Evolutionary conservation across 306 rosid species (phyloP).

Genomic region (Malus fusca): DNA sequence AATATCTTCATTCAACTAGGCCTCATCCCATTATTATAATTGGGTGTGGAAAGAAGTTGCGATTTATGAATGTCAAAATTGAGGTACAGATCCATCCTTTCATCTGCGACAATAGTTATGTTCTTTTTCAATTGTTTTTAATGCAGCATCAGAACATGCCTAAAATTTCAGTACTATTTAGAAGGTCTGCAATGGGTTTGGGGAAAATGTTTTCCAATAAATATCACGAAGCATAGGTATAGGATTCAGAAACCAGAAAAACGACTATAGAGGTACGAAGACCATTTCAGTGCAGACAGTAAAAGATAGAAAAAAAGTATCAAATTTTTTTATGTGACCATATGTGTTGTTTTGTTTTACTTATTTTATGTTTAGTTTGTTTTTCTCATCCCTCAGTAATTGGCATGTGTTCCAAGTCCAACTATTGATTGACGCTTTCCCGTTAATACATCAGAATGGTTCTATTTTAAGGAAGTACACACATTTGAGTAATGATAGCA

Average conservation of each 20-base stretch:
- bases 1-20: constrained; percentile 40
- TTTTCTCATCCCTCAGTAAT: not conserved
- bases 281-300: no score
- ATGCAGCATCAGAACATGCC: not conserved
- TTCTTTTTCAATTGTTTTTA: not conserved
- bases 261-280: not conserved
- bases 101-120: not conserved
- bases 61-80: constrained; percentile 79
- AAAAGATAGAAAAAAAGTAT: not conserved
- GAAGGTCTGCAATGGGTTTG: not conserved
- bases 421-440: not conserved
- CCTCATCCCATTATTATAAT: constrained; percentile 73
- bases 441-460: constrained; percentile 57
- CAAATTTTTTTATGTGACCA: not conserved
- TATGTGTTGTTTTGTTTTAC: not conserved
- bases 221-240: not conserved
- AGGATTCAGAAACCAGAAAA: not conserved
- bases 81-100: constrained; percentile 53
- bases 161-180: not conserved
- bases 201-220: not conserved
- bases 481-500: constrained; percentile 78
- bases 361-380: not conserved
- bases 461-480: constrained; percentile 70
- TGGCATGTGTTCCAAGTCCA: not conserved
- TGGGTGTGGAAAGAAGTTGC: constrained; percentile 81